Evolutionary conservation across 306 rosid species (phyloP).

Genomic region (Herpetospermum pedunculosum): DNA sequence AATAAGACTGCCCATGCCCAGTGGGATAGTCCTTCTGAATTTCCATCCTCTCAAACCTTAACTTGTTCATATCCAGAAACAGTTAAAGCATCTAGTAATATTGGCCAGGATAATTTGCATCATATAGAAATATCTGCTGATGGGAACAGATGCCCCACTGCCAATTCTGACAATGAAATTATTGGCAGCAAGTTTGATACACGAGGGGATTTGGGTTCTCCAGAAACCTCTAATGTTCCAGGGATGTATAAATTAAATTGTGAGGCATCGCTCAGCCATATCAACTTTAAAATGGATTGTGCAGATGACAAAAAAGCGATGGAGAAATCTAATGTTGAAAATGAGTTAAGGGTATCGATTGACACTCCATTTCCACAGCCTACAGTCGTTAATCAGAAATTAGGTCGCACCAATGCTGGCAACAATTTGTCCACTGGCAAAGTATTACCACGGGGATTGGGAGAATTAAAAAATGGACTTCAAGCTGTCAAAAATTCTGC

Average conservation of each 20-base stretch:
- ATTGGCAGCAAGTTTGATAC: slow-evolving; percentile 25
- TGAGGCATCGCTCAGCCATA: slow-evolving; percentile 16
- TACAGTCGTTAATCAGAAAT: slow-evolving; percentile 14
- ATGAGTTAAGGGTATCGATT: slow-evolving; percentile 19
- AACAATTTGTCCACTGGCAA: slow-evolving; percentile 24
- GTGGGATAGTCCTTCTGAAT: slow-evolving; percentile 8
- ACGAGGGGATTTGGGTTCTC: slow-evolving; percentile 26
- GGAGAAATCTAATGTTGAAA: slow-evolving; percentile 26
- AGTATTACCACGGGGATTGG: slow-evolving; percentile 25
- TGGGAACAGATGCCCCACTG: slow-evolving; percentile 19
- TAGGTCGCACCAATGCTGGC: slow-evolving; percentile 22
- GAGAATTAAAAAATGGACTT: slow-evolving; percentile 30
- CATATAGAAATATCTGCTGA: slow-evolving; percentile 17
- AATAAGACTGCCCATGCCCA: slow-evolving; percentile 14
- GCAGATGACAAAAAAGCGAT: slow-evolving; percentile 25
- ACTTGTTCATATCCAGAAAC: slow-evolving; percentile 11
- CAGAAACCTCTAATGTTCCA: slow-evolving; percentile 29
- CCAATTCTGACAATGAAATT: slow-evolving; percentile 35
- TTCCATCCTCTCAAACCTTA: slow-evolving; percentile 5
- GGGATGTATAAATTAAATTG: slow-evolving; percentile 17
- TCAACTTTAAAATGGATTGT: slow-evolving; percentile 19
- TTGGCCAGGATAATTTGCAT: slow-evolving; percentile 29
- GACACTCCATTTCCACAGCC: slow-evolving; percentile 18
- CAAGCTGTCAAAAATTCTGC: slow-evolving; percentile 16
- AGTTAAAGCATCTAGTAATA: slow-evolving; percentile 30